Evolutionary conservation across 352 stramenopile genomes (phyloP).

Genomic region (Proteromonas lacertae): DNA sequence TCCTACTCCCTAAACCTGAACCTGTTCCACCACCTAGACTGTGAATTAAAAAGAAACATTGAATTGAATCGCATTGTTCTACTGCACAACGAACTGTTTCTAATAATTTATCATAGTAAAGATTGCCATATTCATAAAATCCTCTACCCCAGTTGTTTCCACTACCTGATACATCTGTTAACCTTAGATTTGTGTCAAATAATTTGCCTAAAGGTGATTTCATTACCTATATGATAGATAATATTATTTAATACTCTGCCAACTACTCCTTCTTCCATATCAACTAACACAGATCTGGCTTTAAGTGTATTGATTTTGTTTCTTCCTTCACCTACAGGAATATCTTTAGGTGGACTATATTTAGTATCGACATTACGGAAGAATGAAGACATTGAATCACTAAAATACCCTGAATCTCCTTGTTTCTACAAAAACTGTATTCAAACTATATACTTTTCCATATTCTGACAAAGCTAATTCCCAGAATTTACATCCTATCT

Average conservation of each 20-base stretch:
- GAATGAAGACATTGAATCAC: constrained; percentile 5
- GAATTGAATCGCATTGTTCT: constrained; percentile 47
- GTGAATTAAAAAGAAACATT: constrained; percentile 59
- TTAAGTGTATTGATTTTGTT: no score
- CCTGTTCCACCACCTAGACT: constrained; percentile 57
- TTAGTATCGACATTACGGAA: constrained; percentile 5
- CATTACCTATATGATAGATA: neutral
- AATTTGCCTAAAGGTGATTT: constrained; percentile 20
- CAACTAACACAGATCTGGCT: constrained; percentile 43
- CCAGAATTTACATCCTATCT: constrained; percentile 63
- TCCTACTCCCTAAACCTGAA: constrained; percentile 45
- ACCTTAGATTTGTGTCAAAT: constrained; percentile 40
- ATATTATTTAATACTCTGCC: neutral
- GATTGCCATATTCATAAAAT: constrained; percentile 35
- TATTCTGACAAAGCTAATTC: constrained; percentile 45
- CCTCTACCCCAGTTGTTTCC: constrained; percentile 69
- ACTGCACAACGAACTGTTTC: constrained; percentile 22
- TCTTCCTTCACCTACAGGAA: no score
- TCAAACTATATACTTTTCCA: constrained; percentile 31
- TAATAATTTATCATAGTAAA: constrained; percentile 35
- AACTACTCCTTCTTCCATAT: constrained; percentile 47
- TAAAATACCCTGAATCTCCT: neutral
- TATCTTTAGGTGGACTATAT: no score
- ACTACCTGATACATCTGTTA: constrained; percentile 41
- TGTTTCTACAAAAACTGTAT: constrained; percentile 6